Evolutionary conservation across 2,329 filamentous ascomycete species (phyloP).

Genomic region (Dactylonectria estremocensis): DNA sequence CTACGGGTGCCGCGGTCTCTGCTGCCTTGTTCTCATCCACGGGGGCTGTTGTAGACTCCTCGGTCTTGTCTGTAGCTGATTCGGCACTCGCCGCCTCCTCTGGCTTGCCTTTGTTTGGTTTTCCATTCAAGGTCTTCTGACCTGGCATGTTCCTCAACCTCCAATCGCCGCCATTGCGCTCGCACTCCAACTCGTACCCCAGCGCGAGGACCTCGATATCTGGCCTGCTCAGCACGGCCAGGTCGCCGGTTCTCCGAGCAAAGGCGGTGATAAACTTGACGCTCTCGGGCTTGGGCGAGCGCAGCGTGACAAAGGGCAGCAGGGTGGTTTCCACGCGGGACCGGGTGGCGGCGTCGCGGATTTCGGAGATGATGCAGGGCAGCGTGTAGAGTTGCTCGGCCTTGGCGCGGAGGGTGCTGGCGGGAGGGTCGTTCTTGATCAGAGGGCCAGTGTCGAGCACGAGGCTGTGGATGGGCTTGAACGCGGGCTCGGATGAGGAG

Average conservation of each 20-base stretch:
- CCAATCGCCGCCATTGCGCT: conserved; percentile 92
- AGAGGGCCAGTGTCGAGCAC: conserved; percentile 93
- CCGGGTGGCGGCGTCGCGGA: conserved; percentile 87
- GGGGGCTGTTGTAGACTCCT: conserved; percentile 1
- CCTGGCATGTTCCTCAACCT: conserved; percentile 83
- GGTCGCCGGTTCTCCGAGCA: conserved; percentile 89
- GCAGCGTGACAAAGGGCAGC: conserved; percentile 85
- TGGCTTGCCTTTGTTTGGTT: conserved; percentile 57
- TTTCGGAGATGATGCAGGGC: conserved; percentile 88
- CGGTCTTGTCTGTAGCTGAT: not conserved
- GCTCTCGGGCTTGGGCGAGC: conserved; percentile 82
- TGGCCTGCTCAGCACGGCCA: conserved; percentile 87
- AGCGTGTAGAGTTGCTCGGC: conserved; percentile 86
- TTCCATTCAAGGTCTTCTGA: conserved; percentile 84
- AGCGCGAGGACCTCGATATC: conserved; percentile 93
- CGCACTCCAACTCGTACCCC: conserved; percentile 94
- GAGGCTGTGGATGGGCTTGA: conserved; percentile 84
- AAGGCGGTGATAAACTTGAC: conserved; percentile 87
- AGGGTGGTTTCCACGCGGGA: conserved; percentile 87
- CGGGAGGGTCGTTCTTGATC: conserved; percentile 91
- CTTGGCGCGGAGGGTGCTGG: conserved; percentile 85
- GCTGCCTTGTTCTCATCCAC: conserved; percentile 28
- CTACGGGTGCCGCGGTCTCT: conserved; percentile 28
- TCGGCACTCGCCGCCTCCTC: conserved; percentile 24
- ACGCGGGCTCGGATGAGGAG: conserved; percentile 34